Base-by-base conservation (phyloP, 352 stramenopile genomes). In the Globisporangium irregulare region DNA sequence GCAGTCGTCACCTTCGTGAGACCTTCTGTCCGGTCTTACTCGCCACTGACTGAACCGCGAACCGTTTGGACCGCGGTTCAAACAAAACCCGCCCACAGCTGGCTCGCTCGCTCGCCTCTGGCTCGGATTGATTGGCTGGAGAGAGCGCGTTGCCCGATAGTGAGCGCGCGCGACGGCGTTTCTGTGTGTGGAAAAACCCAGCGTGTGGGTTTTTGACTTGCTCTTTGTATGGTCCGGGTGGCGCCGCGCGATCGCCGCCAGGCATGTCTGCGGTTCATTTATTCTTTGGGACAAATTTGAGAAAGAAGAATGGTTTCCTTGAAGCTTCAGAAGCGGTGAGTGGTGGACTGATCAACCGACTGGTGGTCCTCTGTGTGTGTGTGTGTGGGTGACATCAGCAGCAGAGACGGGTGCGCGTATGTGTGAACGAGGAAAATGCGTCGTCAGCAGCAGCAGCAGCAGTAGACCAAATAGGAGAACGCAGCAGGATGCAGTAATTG, bases 281-380 rank as follows among this genome's bases (percentile, higher is more conserved):
- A 84, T 84, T 92, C 84, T 90, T 92, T 93, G 85, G 85, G 85
- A 91, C 83, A 90, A 88, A 81, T 85, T 84, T 77, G 74, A 79
- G 73, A 87, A 81, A 82, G 73, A 87, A 89, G 76, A 87, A 90
- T 95, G 87, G 87, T 95, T 80, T 95, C 87, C 54, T 77, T 95
- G 72, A 95, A 94, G 84, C 85, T 95, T 65, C 87, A 95, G 81
- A 95, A 95, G 84, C 86, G 87, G 85, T 95, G 78, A 79, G 86
- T 90, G 32, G 29, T 32, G 4, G 29, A 32, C 29, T 32, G 29
- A 32, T 4, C 29, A 32, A 29, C n/a, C 22, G 10, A 20, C 4
- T 27, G 51, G 1, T 29, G 8, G 18, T 60, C 54, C 48, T 20
- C 8, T 43, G 4, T 55, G 57, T 25, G 25, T 58, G 12, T 34